Conservation (phyloP, 2,329 filamentous ascomycete species). For the Orbilia quercus region DNA sequence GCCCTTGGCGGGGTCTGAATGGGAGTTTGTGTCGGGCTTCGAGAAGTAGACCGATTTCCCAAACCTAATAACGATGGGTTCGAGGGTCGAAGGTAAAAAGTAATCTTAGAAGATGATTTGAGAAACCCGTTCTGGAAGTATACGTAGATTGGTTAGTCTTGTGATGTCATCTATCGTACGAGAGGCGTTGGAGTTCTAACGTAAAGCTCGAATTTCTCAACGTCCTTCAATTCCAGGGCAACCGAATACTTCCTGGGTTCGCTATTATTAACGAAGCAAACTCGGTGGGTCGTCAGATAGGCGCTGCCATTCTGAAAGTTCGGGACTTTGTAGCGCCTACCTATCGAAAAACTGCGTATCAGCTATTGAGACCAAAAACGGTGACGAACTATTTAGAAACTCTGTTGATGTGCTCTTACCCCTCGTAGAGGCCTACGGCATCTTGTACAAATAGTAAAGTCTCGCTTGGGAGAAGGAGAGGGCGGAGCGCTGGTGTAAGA, state of each 20-base stretch:
- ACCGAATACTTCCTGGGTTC: constrained; percentile 87
- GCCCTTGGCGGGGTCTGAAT: constrained; percentile 61
- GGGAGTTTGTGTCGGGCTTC: constrained; percentile 66
- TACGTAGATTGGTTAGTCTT: constrained; percentile 2
- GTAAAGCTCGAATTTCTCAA: constrained; percentile 91
- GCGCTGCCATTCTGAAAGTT: constrained; percentile 95
- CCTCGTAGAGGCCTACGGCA: constrained; percentile 96
- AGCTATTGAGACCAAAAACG: constrained; percentile 16
- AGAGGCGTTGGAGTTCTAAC: constrained; percentile 65
- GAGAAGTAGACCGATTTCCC: constrained; percentile 63
- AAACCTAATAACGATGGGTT: constrained; percentile 63
- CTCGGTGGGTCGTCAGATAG: constrained; percentile 93
- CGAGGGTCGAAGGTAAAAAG: constrained; percentile 78
- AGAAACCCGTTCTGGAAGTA: constrained; percentile 80
- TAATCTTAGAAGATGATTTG: constrained; percentile 94
- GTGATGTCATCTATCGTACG: neutral
- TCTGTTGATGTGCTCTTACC: constrained; percentile 70
- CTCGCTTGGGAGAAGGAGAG: constrained; percentile 91
- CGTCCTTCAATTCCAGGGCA: constrained; percentile 86
- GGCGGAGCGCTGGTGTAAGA: constrained; percentile 94
- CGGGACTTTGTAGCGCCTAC: constrained; percentile 91
- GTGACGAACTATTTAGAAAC: constrained; percentile 3
- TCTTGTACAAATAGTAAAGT: constrained; percentile 95
- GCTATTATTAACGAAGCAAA: constrained; percentile 91
- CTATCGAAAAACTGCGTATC: constrained; percentile 57